Conservation (phyloP, 164 flowering plant genomes). For the Macadamia integrifolia region DNA sequence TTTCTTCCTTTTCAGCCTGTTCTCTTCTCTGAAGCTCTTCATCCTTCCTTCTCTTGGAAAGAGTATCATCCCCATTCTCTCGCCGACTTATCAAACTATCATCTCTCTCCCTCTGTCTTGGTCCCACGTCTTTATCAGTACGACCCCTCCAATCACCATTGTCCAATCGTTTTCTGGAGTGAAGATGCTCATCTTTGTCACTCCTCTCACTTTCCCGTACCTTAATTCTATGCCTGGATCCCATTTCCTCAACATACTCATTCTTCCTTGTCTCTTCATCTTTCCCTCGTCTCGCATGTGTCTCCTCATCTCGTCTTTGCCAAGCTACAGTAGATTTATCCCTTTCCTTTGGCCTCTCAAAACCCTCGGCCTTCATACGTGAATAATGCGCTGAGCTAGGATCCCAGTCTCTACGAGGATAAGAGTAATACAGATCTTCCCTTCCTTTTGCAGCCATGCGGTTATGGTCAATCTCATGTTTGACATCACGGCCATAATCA, state of each 20-base stretch:
- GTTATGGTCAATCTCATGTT: constrained; percentile 46
- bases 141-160: constrained; percentile 61
- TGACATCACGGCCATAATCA: constrained; percentile 33
- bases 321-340: constrained; percentile 44
- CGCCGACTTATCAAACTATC: constrained; percentile 41
- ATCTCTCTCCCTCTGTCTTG: constrained; percentile 66
- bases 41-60: constrained; percentile 66
- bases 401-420: constrained; percentile 54
- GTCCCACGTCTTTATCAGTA: constrained; percentile 52
- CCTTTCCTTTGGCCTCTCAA: constrained; percentile 66
- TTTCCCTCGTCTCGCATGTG: constrained; percentile 48
- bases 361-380: constrained; percentile 41
- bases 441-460: constrained; percentile 40
- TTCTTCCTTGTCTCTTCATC: constrained; percentile 61
- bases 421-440: constrained; percentile 39
- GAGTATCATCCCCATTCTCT: constrained; percentile 55
- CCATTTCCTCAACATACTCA: constrained; percentile 56
- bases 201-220: constrained; percentile 58
- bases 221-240: constrained; percentile 54
- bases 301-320: constrained; percentile 68
- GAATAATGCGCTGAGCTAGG: constrained; percentile 28
- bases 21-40: constrained; percentile 61
- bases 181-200: constrained; percentile 58
- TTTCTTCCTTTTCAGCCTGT: constrained; percentile 55
- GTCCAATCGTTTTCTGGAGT: constrained; percentile 57